These are phyloP conservation scores for Helichrysum umbraculigerum DNA, from an alignment of 129 eudicot genomes.

Conservation along the genomic window DNA sequence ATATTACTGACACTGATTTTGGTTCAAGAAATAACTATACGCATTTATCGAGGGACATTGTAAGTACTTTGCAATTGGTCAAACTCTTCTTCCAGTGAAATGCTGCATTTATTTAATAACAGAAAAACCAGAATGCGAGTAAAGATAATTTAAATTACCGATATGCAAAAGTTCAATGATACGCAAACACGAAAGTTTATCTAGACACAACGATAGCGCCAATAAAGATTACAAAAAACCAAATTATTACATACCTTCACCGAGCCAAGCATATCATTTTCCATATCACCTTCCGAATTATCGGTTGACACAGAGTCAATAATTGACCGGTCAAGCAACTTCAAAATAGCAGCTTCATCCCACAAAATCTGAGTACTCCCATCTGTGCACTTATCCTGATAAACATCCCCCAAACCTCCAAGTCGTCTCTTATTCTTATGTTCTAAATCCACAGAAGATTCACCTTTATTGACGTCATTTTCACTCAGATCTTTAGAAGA, in stretches of 20 bases:
- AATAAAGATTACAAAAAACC: not conserved
- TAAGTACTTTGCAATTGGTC: not conserved
- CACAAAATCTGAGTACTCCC: slow-evolving; percentile 67
- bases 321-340: slow-evolving; percentile 87
- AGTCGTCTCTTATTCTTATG: slow-evolving; percentile 56
- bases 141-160: not conserved
- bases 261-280: slow-evolving; percentile 96
- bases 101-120: not conserved
- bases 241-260: slow-evolving; percentile 63
- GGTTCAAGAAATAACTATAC: not conserved
- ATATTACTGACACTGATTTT: not conserved
- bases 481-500: slow-evolving; percentile 57
- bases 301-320: slow-evolving; percentile 58
- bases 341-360: slow-evolving; percentile 83
- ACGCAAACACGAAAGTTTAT: not conserved
- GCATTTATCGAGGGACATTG: not conserved
- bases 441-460: slow-evolving; percentile 49
- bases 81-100: not conserved
- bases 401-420: slow-evolving; percentile 95
- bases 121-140: not conserved
- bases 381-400: slow-evolving; percentile 82
- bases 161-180: not conserved
- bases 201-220: not conserved
- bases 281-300: slow-evolving; percentile 72
- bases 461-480: slow-evolving; percentile 44